A percentile compares a stretch with the other conserved stretches of the same genome.
phyloP scores from a whole-genome alignment of 148 eudicot species.

The Linanthus parryae region DNA sequence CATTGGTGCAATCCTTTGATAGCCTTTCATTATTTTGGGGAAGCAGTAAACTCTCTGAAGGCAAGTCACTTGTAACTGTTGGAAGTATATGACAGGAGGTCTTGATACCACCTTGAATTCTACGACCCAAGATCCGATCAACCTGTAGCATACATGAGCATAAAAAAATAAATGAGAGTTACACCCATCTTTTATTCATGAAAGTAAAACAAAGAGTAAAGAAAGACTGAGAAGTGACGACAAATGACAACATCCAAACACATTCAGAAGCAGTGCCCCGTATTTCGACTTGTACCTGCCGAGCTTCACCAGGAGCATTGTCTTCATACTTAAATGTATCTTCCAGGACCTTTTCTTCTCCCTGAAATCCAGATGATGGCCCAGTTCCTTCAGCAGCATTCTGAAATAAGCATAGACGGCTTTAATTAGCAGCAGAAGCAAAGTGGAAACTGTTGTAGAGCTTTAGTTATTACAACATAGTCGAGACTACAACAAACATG shows the following conservation, averaged over 20 bases:
- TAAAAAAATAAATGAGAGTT: not conserved
- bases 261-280: not conserved
- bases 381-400: no score
- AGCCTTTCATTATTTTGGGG: conserved; percentile 24
- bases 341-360: conserved; percentile 19
- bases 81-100: conserved; percentile 19
- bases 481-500: no score
- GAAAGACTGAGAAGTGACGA: not conserved
- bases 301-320: conserved; percentile 26
- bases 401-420: no score
- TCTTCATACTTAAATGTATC: conserved; percentile 20
- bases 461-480: no score
- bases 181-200: not conserved
- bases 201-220: not conserved
- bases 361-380: conserved; percentile 18
- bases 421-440: no score
- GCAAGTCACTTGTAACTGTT: conserved; percentile 18
- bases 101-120: conserved; percentile 38
- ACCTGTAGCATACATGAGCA: conserved; percentile 41
- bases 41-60: conserved; percentile 23
- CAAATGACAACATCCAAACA: not conserved
- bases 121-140: conserved; percentile 89
- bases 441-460: no score
- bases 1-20: conserved; percentile 23
- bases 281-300: conserved; percentile 42